phyloP scores from a whole-genome alignment of 2,329 filamentous ascomycete genomes.

The Curvularia lunata region DNA sequence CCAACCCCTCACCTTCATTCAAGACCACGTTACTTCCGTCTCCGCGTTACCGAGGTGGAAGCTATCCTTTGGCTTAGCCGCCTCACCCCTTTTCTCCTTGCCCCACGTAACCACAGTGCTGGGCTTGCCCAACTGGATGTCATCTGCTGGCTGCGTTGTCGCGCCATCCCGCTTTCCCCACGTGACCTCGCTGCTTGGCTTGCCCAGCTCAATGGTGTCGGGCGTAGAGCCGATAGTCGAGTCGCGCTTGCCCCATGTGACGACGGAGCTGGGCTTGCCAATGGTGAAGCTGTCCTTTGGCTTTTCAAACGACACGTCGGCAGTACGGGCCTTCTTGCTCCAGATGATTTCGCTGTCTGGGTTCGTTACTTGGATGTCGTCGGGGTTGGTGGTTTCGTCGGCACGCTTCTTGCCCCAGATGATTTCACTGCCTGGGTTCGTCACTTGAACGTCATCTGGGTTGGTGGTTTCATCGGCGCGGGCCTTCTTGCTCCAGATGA shows the following conservation, averaged over 20 bases:
- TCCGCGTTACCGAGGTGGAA: slow-evolving; percentile 23
- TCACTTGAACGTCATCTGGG: not conserved
- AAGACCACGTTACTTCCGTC: slow-evolving; percentile 27
- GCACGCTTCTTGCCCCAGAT: slow-evolving; percentile 16
- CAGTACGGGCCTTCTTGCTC: slow-evolving; percentile 15
- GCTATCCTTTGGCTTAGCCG: slow-evolving; percentile 16
- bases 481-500: slow-evolving; percentile 15
- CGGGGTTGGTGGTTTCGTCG: slow-evolving; percentile 2
- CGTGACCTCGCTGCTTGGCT: slow-evolving; percentile 21
- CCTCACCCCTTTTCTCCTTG: not conserved
- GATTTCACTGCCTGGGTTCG: slow-evolving; percentile 5
- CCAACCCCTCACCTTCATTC: not conserved
- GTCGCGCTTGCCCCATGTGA: slow-evolving; percentile 32
- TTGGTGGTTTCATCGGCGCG: slow-evolving; percentile 1
- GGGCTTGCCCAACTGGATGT: too few species aligned
- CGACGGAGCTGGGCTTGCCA: slow-evolving; percentile 13
- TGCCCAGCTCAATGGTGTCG: not conserved
- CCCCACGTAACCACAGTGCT: too few species aligned
- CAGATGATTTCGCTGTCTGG: slow-evolving; percentile 9
- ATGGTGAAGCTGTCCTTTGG: slow-evolving; percentile 16
- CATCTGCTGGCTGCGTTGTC: too few species aligned
- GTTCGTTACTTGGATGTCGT: slow-evolving; percentile 12
- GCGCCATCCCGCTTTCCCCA: slow-evolving; percentile 20
- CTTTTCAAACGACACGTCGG: not conserved
- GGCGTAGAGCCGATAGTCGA: not conserved